These are phyloP conservation scores for Talaromyces sp. DNA, from an alignment of 2,329 filamentous ascomycete genomes.

Conservation along the genomic window DNA sequence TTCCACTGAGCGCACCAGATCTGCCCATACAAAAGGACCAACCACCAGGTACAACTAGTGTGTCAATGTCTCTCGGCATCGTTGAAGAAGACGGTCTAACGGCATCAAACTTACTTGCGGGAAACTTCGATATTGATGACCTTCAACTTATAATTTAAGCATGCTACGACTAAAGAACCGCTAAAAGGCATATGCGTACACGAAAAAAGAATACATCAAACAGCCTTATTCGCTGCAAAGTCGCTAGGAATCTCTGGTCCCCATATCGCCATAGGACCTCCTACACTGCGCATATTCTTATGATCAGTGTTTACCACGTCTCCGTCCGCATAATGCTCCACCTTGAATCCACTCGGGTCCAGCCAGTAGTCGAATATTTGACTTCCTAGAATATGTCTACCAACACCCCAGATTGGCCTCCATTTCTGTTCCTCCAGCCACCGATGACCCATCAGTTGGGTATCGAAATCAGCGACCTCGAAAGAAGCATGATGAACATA, in stretches of 20 bases:
- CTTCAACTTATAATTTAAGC: not conserved
- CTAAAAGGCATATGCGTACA: not conserved
- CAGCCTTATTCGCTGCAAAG: slow-evolving; percentile 11
- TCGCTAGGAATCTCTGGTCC: slow-evolving; percentile 32
- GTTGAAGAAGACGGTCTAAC: not conserved
- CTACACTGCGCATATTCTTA: slow-evolving; percentile 38
- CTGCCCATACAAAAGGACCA: not conserved
- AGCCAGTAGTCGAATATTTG: slow-evolving; percentile 72
- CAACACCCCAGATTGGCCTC: slow-evolving; percentile 64
- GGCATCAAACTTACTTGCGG: not conserved
- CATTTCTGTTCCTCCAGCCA: slow-evolving; percentile 61
- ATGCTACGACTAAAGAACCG: not conserved
- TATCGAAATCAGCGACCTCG: slow-evolving; percentile 67
- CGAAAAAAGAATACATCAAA: not conserved
- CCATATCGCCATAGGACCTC: slow-evolving; percentile 39
- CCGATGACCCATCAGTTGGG: slow-evolving; percentile 63
- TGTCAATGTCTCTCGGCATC: not conserved
- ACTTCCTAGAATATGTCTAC: slow-evolving; percentile 62
- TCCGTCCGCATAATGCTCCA: slow-evolving; percentile 67
- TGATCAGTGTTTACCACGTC: slow-evolving; percentile 57
- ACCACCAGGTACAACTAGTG: not conserved
- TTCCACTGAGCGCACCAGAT: not conserved
- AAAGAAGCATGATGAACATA: slow-evolving; percentile 65
- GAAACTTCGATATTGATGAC: not conserved
- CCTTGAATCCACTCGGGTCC: slow-evolving; percentile 57